Conservation (phyloP, 2,329 filamentous ascomycete genomes). For the Clonostachys sp. region DNA sequence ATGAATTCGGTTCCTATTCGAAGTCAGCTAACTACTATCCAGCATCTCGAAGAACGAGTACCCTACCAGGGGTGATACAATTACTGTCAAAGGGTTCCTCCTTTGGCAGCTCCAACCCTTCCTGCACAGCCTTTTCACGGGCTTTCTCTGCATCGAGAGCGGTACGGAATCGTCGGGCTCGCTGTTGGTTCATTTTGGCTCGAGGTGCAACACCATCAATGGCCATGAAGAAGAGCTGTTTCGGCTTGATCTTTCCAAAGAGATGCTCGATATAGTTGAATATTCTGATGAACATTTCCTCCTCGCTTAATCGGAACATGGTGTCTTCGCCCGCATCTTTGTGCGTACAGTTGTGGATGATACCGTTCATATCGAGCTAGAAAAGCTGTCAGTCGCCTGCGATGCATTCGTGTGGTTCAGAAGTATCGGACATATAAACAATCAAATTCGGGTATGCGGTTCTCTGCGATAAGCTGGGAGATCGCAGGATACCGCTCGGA, state of each 20-base stretch:
- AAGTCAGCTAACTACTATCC: background rate
- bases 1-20: slow-evolving; percentile 78
- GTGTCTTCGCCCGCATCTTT: slow-evolving; percentile 85
- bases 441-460: slow-evolving; percentile 98
- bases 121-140: slow-evolving; percentile 83
- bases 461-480: slow-evolving; percentile 97
- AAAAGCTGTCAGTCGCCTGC: slow-evolving; percentile 9
- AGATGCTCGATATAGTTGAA: slow-evolving; percentile 99
- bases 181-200: slow-evolving; percentile 99
- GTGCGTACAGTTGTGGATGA: slow-evolving; percentile 99
- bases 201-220: slow-evolving; percentile 96
- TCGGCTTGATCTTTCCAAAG: slow-evolving; percentile 97
- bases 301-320: slow-evolving; percentile 88
- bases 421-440: slow-evolving; percentile 70
- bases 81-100: slow-evolving; percentile 98
- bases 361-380: slow-evolving; percentile 94
- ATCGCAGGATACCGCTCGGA: slow-evolving; percentile 98
- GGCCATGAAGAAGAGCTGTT: slow-evolving; percentile 99
- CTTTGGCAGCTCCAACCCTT: slow-evolving; percentile 89
- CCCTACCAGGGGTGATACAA: slow-evolving; percentile 83
- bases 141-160: slow-evolving; percentile 86
- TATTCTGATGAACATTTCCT: slow-evolving; percentile 99
- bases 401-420: slow-evolving; percentile 23
- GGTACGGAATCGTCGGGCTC: slow-evolving; percentile 89
- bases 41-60: background rate